Evolutionary conservation across 2,329 filamentous ascomycete species (phyloP), one percentile per base, ranked within the genome.

Genomic region (Colletotrichum sp.): DNA sequence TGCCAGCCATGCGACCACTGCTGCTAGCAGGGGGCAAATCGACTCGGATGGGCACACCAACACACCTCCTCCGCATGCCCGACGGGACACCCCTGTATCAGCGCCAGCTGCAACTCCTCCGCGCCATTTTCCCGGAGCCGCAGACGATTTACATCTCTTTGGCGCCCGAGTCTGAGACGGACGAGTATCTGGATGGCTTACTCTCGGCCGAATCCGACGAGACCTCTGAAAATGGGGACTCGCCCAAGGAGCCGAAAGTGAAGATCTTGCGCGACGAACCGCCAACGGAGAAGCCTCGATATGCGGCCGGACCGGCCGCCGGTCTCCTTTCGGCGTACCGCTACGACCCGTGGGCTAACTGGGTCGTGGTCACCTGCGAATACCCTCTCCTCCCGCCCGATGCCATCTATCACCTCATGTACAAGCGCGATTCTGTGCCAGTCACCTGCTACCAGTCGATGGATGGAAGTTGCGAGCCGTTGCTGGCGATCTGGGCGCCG

Each of bases 401-500:
- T 4, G 79, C 82, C 10, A 69, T 86, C 3, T 75, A 73, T n/a
- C 79, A 80, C 18, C 78, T 86, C 5, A 72, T 79, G 18, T n/a
- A 72, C 5, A 78, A 79, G 8, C 81, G 80, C 66, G 60, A 78
- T 49, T 59, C 64, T 16, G 59, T 71, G 55, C 79, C 81, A 1
- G 78, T 86, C 26, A 85, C 83, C 5, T 86, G 85, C 73, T 85
- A 84, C 72, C 73, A 78, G 3, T 83, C 84, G 36, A 67, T 32
- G 0, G 75, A 81, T 8, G 82, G 82, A 3, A 79, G 78, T 34
- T 78, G 77, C 64, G 83, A 86, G 79, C 85, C 85, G 5, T 77
- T 86, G 9, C 67, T 86, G n/a, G 82, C 78, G 2, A 80, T 86
- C 6, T 86, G 85, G 85, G 78, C 80, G 5, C 80, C 83, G 2